Evolutionary conservation across 2,329 filamentous ascomycete species (phyloP).

Genomic region (Blastomyces gilchristii): DNA sequence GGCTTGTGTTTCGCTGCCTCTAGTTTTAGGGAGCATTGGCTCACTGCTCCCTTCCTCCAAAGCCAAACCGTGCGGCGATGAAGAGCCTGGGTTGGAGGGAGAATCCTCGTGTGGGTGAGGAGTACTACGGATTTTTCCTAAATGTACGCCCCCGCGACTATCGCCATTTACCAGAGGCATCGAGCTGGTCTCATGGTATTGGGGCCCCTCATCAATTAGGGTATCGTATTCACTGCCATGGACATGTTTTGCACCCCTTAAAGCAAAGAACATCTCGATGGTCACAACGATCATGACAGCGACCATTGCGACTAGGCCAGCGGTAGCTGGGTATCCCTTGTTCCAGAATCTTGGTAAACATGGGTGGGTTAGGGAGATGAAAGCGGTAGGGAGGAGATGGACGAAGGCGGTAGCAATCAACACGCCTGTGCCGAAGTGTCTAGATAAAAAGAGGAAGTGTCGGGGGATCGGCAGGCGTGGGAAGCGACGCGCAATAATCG

Average conservation of each 20-base stretch:
- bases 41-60: conserved; percentile 15
- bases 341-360: conserved; percentile 71
- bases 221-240: conserved; percentile 46
- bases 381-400: conserved; percentile 53
- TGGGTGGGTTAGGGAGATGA: conserved; percentile 49
- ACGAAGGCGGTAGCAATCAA: conserved; percentile 49
- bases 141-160: conserved; percentile 16
- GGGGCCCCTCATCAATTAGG: conserved; percentile 23
- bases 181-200: not conserved
- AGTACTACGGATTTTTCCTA: not conserved
- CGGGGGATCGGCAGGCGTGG: conserved; percentile 51
- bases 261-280: conserved; percentile 82
- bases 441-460: conserved; percentile 48
- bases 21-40: conserved; percentile 16
- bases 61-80: conserved; percentile 11
- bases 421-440: conserved; percentile 50
- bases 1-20: conserved; percentile 21
- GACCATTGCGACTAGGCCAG: conserved; percentile 71
- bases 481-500: conserved; percentile 49
- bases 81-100: not conserved
- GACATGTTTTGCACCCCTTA: conserved; percentile 51
- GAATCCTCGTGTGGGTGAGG: not conserved
- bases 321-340: conserved; percentile 64
- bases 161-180: conserved; percentile 11
- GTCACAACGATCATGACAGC: conserved; percentile 72